phyloP scores from a whole-genome alignment of 345 rosid species.

The Camelina neglecta region DNA sequence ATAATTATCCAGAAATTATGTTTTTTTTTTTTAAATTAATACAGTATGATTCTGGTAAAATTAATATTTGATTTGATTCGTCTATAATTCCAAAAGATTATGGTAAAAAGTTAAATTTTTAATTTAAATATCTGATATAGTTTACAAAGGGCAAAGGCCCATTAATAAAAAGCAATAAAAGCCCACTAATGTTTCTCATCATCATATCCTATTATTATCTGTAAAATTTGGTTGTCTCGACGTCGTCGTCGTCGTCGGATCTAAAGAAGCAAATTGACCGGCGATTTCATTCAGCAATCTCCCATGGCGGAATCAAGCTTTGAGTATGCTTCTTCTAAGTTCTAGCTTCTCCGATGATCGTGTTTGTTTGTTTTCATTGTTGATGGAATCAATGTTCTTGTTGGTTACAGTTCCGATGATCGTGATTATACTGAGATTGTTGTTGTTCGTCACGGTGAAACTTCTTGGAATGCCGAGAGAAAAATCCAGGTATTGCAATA shows the following conservation, averaged over 20 bases:
- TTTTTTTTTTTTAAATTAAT: too few relatives aligned
- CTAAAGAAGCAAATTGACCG: neutral
- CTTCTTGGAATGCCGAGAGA: constrained; percentile 77
- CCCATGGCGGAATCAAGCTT: constrained; percentile 41
- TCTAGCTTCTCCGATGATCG: neutral
- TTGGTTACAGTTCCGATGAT: constrained; percentile 40
- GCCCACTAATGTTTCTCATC: neutral
- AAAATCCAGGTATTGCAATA: constrained; percentile 51
- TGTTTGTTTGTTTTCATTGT: neutral
- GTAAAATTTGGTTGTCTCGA: neutral
- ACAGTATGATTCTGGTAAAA: too few relatives aligned
- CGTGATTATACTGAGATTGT: constrained; percentile 61
- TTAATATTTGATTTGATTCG: too few relatives aligned
- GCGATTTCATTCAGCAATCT: neutral
- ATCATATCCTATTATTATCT: neutral
- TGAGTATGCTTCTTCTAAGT: constrained; percentile 9
- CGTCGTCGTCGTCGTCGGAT: neutral
- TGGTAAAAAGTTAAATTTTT: too few relatives aligned
- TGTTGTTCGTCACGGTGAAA: constrained; percentile 85
- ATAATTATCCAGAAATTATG: neutral
- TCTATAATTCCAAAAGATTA: too few relatives aligned
- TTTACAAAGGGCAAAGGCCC: neutral
- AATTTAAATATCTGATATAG: too few relatives aligned
- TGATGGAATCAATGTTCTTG: neutral
- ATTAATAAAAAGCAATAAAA: neutral